Evolutionary conservation across 371 early-diverging fungal species (phyloP).

Genomic region (Mortierella sp.): DNA sequence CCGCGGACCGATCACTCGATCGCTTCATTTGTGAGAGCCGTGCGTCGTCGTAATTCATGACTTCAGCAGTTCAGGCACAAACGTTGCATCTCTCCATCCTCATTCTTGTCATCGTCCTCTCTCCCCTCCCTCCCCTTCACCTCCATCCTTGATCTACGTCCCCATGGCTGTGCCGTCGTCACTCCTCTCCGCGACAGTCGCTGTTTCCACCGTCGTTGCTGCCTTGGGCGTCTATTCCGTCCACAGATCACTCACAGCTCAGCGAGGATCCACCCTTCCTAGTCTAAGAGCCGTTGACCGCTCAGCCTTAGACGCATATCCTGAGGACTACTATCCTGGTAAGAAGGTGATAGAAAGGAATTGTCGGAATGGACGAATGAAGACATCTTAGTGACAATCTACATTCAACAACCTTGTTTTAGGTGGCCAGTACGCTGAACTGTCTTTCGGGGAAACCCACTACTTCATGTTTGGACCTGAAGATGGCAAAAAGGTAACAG

Average conservation of each 20-base stretch:
- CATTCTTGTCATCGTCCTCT: neutral
- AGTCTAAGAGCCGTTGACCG: slow-evolving; percentile 54
- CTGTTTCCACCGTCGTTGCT: slow-evolving; percentile 6
- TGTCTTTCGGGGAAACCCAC: slow-evolving; percentile 43
- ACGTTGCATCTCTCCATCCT: too few relatives aligned
- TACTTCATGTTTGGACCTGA: slow-evolving; percentile 48
- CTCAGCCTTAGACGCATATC: slow-evolving; percentile 53
- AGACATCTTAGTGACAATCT: too few relatives aligned
- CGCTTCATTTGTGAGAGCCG: too few relatives aligned
- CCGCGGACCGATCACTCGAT: too few relatives aligned
- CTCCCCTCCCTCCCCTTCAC: neutral
- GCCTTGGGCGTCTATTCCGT: slow-evolving; percentile 22
- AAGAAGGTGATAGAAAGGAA: neutral
- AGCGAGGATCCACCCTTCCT: slow-evolving; percentile 20
- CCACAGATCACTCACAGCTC: slow-evolving; percentile 16
- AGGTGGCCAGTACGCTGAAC: slow-evolving; percentile 37
- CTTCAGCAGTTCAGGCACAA: too few relatives aligned
- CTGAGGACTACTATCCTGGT: slow-evolving; percentile 52
- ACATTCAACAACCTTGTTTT: neutral
- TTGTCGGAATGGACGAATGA: neutral
- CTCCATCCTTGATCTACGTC: neutral
- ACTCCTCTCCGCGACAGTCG: neutral
- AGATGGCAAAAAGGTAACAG: slow-evolving; percentile 40
- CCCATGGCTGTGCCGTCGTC: slow-evolving; percentile 10
- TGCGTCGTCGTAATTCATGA: too few relatives aligned